Percentiles rank a stretch among this genome's conserved stretches.
Evolutionary conservation across 768 basidiomycete genomes (phyloP).

Genomic region (Lactifluus subvellereus): DNA sequence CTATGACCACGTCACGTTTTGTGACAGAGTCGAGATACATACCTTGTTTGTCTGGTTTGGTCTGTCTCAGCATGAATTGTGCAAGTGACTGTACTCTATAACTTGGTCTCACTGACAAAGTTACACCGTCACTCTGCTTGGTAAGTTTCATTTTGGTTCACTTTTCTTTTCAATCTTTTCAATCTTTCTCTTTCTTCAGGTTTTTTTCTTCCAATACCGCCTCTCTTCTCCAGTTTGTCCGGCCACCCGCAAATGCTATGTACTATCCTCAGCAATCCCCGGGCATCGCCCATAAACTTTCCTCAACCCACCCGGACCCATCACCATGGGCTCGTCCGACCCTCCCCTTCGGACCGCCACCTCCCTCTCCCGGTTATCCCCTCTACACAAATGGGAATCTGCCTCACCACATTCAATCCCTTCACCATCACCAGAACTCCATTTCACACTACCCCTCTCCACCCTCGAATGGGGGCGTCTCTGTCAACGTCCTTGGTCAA

Average conservation of each 20-base stretch:
- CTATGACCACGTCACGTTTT: background rate
- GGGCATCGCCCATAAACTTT: slow-evolving; percentile 69
- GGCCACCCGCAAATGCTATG: slow-evolving; percentile 48
- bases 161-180: background rate
- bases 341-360: slow-evolving; percentile 51
- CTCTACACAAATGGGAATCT: slow-evolving; percentile 68
- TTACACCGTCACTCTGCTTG: background rate
- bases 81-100: background rate
- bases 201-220: slow-evolving; percentile 19
- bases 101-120: background rate
- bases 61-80: too few species aligned
- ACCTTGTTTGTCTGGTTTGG: background rate
- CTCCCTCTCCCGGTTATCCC: slow-evolving; percentile 70
- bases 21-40: background rate
- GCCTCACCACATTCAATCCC: slow-evolving; percentile 37
- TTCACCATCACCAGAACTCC: slow-evolving; percentile 78
- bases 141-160: background rate
- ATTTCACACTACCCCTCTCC: slow-evolving; percentile 74
- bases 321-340: slow-evolving; percentile 58
- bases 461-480: slow-evolving; percentile 39
- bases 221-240: background rate
- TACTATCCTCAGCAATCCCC: slow-evolving; percentile 84
- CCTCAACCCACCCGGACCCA: slow-evolving; percentile 65
- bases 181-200: background rate
- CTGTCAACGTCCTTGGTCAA: slow-evolving; percentile 24